phyloP scores from a whole-genome alignment of 352 stramenopile genomes.

The Pythium coloratum region DNA sequence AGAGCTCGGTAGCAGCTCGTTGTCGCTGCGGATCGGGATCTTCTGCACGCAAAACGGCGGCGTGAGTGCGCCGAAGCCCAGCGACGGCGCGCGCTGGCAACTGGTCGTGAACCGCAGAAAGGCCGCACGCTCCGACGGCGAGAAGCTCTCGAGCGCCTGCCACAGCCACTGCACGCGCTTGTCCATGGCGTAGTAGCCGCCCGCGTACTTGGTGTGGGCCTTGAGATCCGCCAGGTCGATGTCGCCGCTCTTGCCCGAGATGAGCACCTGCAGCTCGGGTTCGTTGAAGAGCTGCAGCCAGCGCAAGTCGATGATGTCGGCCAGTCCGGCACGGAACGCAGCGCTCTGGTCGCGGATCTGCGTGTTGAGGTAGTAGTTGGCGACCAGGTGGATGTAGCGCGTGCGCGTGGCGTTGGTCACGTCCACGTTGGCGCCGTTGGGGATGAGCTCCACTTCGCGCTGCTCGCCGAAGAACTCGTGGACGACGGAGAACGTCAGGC shows the following conservation, averaged over 20 bases:
- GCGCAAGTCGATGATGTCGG: conserved; percentile 90
- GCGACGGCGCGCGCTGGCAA: conserved; percentile 93
- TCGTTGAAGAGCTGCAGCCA: conserved; percentile 97
- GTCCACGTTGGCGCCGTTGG: conserved; percentile 72
- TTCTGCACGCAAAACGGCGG: conserved; percentile 94
- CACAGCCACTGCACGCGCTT: conserved; percentile 72
- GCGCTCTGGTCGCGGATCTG: conserved; percentile 89
- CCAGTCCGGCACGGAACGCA: conserved; percentile 92
- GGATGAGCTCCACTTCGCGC: conserved; percentile 88
- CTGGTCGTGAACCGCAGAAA: conserved; percentile 96
- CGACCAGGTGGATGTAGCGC: conserved; percentile 94
- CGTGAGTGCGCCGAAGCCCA: conserved; percentile 93
- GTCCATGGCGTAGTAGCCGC: conserved; percentile 92
- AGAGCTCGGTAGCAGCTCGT: conserved; percentile 90
- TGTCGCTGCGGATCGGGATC: conserved; percentile 58
- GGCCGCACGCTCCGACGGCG: conserved; percentile 78
- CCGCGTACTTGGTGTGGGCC: conserved; percentile 86
- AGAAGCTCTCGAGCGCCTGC: conserved; percentile 73
- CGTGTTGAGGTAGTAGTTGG: conserved; percentile 96
- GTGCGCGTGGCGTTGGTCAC: conserved; percentile 95
- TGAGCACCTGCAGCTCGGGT: conserved; percentile 95
- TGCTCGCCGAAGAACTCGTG: conserved; percentile 88
- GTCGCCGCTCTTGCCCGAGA: conserved; percentile 72
- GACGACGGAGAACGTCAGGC: conserved; percentile 91
- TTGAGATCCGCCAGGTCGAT: conserved; percentile 85